A percentile compares a stretch with the other conserved stretches of the same genome.
These are phyloP conservation scores for Glutinoglossum americanum DNA, from an alignment of 495 filamentous ascomycete genomes.

Conservation along the genomic window DNA sequence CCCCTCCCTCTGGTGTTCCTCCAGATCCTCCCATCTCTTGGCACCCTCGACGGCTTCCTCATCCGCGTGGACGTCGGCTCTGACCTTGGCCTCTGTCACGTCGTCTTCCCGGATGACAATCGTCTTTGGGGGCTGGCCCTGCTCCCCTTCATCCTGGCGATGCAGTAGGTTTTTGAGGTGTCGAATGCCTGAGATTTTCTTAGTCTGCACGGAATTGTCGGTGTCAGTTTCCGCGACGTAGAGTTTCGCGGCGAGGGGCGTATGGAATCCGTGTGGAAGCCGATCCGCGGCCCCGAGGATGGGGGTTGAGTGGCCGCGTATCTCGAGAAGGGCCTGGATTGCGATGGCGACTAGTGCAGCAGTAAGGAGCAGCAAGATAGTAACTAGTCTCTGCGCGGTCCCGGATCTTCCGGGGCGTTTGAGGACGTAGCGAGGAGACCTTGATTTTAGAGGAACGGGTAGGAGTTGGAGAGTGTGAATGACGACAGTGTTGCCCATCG, in stretches of 20 bases:
- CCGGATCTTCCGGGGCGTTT: conserved; percentile 27
- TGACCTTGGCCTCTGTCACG: conserved; percentile 12
- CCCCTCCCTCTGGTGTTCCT: conserved; percentile 27
- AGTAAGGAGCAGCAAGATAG: conserved; percentile 28
- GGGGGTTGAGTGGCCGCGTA: conserved; percentile 37
- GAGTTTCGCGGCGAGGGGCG: conserved; percentile 15
- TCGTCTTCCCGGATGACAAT: conserved; percentile 13
- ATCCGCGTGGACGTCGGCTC: conserved; percentile 23
- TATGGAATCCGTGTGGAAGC: conserved; percentile 12
- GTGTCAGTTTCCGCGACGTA: conserved; percentile 9
- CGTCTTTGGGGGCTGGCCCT: conserved; percentile 6
- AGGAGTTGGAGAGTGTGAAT: conserved; percentile 66
- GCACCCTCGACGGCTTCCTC: conserved; percentile 10
- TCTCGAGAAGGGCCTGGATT: conserved; percentile 44
- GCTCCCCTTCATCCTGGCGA: conserved; percentile 6
- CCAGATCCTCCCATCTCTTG: conserved; percentile 45
- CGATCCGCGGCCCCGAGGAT: conserved; percentile 27
- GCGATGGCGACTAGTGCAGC: conserved; percentile 35
- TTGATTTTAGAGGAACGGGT: conserved; percentile 13
- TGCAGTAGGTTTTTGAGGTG: background rate
- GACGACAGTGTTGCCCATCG: conserved; percentile 64
- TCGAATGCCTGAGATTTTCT: background rate
- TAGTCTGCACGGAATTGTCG: background rate
- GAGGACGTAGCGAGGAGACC: conserved; percentile 45
- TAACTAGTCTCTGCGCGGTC: conserved; percentile 24